Percentiles rank a stretch among this genome's conserved stretches.
phyloP scores from a whole-genome alignment of 805 yeast species.

The Saccharomycopsis babjevae region DNA sequence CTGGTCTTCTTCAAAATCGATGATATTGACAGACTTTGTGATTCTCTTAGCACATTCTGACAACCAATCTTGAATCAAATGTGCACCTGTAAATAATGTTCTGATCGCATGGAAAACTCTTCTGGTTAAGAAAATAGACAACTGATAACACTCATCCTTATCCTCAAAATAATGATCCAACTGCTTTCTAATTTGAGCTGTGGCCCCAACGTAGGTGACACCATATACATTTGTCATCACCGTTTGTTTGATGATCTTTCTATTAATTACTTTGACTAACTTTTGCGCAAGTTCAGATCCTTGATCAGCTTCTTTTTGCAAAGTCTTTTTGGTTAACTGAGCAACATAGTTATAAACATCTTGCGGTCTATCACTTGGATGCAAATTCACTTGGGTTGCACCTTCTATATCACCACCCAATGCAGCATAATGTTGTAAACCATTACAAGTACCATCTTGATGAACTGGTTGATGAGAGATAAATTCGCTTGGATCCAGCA shows the following conservation, averaged over 20 bases:
- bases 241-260: constrained; percentile 92
- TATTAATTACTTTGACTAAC: constrained; percentile 52
- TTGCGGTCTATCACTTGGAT: constrained; percentile 62
- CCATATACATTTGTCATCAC: constrained; percentile 99
- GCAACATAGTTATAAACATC: constrained; percentile 73
- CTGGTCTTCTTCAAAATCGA: constrained; percentile 35
- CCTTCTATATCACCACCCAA: constrained; percentile 79
- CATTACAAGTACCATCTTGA: constrained; percentile 84
- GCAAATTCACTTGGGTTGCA: constrained; percentile 67
- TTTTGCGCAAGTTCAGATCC: constrained; percentile 39
- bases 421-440: constrained; percentile 81
- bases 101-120: constrained; percentile 79
- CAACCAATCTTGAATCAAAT: constrained; percentile 92
- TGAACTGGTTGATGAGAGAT: constrained; percentile 70
- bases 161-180: constrained; percentile 49
- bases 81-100: constrained; percentile 84
- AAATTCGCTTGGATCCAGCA: constrained; percentile 54
- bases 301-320: constrained; percentile 41
- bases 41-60: constrained; percentile 78
- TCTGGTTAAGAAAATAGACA: constrained; percentile 57
- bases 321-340: constrained; percentile 43
- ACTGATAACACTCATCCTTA: constrained; percentile 34
- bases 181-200: constrained; percentile 77
- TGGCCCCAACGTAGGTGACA: constrained; percentile 89
- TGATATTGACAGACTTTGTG: constrained; percentile 47